Base-by-base conservation (phyloP, 1,284 basidiomycete genomes). In the Mycosarcoma mackinlayi region DNA sequence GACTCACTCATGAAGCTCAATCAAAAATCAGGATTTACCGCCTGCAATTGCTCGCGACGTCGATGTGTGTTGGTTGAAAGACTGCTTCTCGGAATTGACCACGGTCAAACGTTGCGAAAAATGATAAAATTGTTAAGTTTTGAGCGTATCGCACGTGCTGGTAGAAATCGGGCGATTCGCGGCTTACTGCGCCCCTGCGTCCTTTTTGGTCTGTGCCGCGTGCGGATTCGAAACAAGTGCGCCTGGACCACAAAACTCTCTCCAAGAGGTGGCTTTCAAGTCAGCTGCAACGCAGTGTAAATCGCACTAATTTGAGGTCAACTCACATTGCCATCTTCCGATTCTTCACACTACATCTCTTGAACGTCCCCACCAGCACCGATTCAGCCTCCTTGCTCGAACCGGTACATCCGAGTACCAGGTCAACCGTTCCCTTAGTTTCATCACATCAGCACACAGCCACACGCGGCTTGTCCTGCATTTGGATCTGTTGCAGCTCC, bases 191-290 rank as follows among this genome's bases (percentile, higher is more conserved):
- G 37, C 47, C 44, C 44, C 44, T 46, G 44, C 44, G 30, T 31
- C 30, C n/a, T n/a, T n/a, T n/a, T n/a, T n/a, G n/a, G 41, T 44
- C 41, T 21, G 41, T 28, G 41, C 28, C 41, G 23, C 28, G 31
- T 25, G 19, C 16, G n/a, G 19, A 16, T 21, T 37, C 35, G 27
- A 30, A 10, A 10, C 35, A 27, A 27, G 19, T 51, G 49, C 49
- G 49, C 49, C 39, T 51, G 49, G 49, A 42, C 49, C 49, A 51
- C 38, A 11, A 28, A 25, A 50, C 28, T 48, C 35, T 34, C 46
- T 23, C 7, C 30, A 9, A 6, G 19, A 16, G 14, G 27, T 27
- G 27, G 21, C 37, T 42, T 30, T 40, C 39, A 24, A 40, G 39
- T 40, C 39, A 40, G 39, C 39, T 25, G 37, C 37, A 21, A 18